Base-by-base conservation (phyloP, 805 yeast species). In the Starmerella geochares region DNA sequence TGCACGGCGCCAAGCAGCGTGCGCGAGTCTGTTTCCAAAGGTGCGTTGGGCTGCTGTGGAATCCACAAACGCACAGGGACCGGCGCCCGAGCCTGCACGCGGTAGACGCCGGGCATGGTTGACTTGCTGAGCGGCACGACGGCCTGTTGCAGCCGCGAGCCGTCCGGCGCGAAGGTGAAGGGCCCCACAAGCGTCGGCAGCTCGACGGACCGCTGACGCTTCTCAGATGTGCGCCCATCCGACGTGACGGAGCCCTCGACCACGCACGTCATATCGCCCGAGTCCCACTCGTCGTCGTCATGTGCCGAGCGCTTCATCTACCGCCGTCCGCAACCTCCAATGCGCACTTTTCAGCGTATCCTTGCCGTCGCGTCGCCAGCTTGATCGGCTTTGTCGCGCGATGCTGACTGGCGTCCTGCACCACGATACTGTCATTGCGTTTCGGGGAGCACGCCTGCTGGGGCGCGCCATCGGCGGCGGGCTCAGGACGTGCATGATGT, bases 91-190 rank as follows among this genome's bases (percentile, higher is more conserved):
- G 58, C 51, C 19, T 50, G 38, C 27, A 59, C 43, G 9, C 60
- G 49, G 37, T 54, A 51, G 9, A 59, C 54, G n/a, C 62, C 62
- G 8, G 62, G 61, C 46, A 53, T 24, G 23, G 16, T 19, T 10
- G 56, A 54, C 19, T 47, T 44, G 19, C 48, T 31, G 3, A 57
- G 59, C 5, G 55, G 35, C 3, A 49, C 20, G 23, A 54, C 27
- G 7, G 55, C 50, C 32, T 31, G 49, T 16, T 51, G 49, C n/a
- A 56, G 52, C n/a, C 11, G 33, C n/a, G 39, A 9, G 11, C 54
- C 55, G 9, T 36, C 32, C 9, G 46, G 32, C 21, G 38, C 33
- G 37, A 56, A 56, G 4, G 52, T 42, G 9, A 56, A 33, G 8
- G 59, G 59, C 25, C 59, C 59, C 2, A 48, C 42, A 10, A 45